Evolutionary conservation across 148 eudicot genomes (phyloP).

Genomic region (Amaranthus hypochondriacus): DNA sequence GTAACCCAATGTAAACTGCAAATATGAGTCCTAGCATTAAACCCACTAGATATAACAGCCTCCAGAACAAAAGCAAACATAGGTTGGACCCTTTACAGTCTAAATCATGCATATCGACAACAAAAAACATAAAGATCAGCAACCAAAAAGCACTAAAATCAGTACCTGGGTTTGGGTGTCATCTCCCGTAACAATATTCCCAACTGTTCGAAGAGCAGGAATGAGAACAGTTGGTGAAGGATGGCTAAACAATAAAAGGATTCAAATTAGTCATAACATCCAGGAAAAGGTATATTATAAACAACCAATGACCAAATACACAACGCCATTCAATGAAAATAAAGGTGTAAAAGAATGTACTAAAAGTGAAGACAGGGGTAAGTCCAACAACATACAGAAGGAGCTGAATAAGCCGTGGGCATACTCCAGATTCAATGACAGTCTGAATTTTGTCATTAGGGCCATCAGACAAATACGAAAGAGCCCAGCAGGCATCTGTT

Average conservation of each 20-base stretch:
- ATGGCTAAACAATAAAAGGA: slow-evolving; percentile 27
- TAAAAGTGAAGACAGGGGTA: background rate
- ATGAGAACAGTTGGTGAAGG: slow-evolving; percentile 50
- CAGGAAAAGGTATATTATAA: background rate
- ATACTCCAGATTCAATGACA: slow-evolving; percentile 86
- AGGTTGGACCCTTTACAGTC: background rate
- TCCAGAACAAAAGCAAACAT: background rate
- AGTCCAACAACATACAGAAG: slow-evolving; percentile 46
- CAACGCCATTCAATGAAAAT: background rate
- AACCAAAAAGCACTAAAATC: slow-evolving; percentile 1
- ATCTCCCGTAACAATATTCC: slow-evolving; percentile 51
- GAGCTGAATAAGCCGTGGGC: slow-evolving; percentile 80
- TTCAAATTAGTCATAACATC: slow-evolving; percentile 13
- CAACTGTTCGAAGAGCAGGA: slow-evolving; percentile 52
- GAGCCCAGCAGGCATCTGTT: slow-evolving; percentile 97
- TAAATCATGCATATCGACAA: background rate
- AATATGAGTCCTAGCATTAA: background rate
- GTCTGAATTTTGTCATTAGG: slow-evolving; percentile 95
- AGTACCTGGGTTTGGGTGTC: slow-evolving; percentile 51
- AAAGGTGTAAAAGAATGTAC: background rate
- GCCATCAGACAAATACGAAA: slow-evolving; percentile 92
- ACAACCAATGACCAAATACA: background rate
- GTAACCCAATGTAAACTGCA: background rate
- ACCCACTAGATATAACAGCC: background rate
- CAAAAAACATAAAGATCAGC: background rate